Percentiles rank a stretch among this genome's conserved stretches.
Conservation (phyloP, 148 eudicot species). For the Selenicereus undatus region DNA sequence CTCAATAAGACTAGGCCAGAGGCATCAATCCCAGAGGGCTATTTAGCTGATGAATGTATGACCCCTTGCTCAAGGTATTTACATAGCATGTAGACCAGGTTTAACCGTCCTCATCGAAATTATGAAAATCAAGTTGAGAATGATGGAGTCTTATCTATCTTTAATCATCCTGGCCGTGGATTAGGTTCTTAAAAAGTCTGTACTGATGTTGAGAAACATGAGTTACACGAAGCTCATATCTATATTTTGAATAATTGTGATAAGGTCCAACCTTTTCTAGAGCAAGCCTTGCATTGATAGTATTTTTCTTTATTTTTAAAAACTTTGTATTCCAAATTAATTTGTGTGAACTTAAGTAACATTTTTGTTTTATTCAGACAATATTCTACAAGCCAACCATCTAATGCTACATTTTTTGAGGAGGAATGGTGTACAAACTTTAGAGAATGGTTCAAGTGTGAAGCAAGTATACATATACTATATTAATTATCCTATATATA, state of each 20-base stretch:
- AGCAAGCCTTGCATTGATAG: too few species aligned
- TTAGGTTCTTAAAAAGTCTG: background rate
- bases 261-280: too few species aligned
- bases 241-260: too few species aligned
- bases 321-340: too few species aligned
- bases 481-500: background rate
- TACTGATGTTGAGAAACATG: too few species aligned
- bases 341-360: too few species aligned
- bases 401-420: background rate
- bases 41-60: background rate
- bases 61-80: constrained; percentile 21
- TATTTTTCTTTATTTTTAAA: too few species aligned
- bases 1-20: constrained; percentile 24
- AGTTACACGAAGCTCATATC: too few species aligned
- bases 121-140: too few species aligned
- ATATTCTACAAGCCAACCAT: too few species aligned
- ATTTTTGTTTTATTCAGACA: too few species aligned
- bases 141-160: too few species aligned
- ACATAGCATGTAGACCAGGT: constrained; percentile 12
- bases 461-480: background rate
- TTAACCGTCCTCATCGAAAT: constrained; percentile 19
- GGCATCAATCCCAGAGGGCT: constrained; percentile 25
- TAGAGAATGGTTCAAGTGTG: background rate
- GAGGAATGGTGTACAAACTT: background rate
- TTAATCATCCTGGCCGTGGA: background rate